Evolutionary conservation across 495 filamentous ascomycete species (phyloP).

Genomic region (Mytilinidion resinicola): DNA sequence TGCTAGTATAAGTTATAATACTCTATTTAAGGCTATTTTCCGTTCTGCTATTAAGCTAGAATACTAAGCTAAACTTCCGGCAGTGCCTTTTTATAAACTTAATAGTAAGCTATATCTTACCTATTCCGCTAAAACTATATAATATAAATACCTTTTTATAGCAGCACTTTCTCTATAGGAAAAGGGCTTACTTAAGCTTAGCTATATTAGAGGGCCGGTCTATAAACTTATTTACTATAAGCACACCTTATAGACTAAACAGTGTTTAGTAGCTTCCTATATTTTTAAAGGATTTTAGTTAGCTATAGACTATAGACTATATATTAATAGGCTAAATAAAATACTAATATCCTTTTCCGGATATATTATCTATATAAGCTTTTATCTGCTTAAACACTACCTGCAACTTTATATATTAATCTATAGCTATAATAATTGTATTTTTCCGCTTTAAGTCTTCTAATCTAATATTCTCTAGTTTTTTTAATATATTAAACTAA

Average conservation of each 20-base stretch:
- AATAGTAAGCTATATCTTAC: no score
- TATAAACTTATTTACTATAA: conserved; percentile 13
- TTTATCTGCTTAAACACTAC: no score
- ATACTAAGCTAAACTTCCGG: conserved; percentile 2
- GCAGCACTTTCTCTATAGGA: conserved; percentile 5
- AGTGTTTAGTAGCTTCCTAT: conserved; percentile 4
- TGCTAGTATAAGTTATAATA: not conserved
- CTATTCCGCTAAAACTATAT: not conserved
- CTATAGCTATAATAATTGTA: no score
- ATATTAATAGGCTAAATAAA: no score
- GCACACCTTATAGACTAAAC: conserved; percentile 22
- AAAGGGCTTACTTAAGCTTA: conserved; percentile 10
- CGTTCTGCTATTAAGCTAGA: conserved; percentile 5
- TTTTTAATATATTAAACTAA: no score
- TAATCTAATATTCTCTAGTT: no score
- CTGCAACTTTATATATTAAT: no score
- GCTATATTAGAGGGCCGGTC: conserved; percentile 9
- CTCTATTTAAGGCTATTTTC: conserved; percentile 2
- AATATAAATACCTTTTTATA: not conserved
- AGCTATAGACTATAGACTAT: no score
- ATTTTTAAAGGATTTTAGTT: no score
- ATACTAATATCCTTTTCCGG: no score
- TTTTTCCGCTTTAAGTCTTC: no score
- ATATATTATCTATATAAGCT: no score
- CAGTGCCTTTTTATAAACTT: not conserved